Percentiles rank a stretch among this genome's conserved stretches.
Conservation (phyloP, 148 eudicot species). For the Cornus suecica region DNA sequence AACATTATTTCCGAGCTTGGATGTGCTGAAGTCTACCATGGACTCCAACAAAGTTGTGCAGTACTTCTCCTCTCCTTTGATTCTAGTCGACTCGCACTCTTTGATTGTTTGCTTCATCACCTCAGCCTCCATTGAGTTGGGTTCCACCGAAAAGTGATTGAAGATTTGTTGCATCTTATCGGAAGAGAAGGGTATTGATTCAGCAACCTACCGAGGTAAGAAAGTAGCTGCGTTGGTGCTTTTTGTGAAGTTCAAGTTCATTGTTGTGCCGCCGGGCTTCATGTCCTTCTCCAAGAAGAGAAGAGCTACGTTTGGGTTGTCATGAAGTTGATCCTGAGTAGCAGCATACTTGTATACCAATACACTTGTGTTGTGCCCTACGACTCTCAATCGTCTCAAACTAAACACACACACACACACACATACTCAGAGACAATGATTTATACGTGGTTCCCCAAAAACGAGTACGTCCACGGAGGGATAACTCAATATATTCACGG, state of each 20-base stretch:
- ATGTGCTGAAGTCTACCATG: conserved; percentile 21
- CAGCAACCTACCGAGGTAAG: conserved; percentile 20
- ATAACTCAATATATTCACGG: too few relatives aligned
- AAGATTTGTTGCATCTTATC: conserved; percentile 21
- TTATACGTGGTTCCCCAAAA: too few relatives aligned
- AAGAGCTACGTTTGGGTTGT: conserved; percentile 20
- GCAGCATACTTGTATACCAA: conserved; percentile 8
- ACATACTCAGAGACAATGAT: too few relatives aligned
- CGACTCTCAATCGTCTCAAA: too few relatives aligned
- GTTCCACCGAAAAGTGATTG: conserved; percentile 30
- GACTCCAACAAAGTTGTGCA: conserved; percentile 32
- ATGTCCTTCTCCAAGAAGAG: conserved; percentile 21
- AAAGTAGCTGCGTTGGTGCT: conserved; percentile 17
- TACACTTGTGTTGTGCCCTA: too few relatives aligned
- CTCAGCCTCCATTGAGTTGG: conserved; percentile 15
- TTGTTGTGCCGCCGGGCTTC: conserved; percentile 18
- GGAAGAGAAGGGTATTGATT: conserved; percentile 28
- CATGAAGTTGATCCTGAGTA: conserved; percentile 21
- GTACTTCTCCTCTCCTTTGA: conserved; percentile 24
- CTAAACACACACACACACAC: too few relatives aligned
- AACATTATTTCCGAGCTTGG: conserved; percentile 18
- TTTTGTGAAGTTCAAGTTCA: conserved; percentile 22
- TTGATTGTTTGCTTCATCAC: conserved; percentile 10
- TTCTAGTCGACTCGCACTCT: conserved; percentile 13
- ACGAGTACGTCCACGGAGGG: too few relatives aligned